phyloP scores from a whole-genome alignment of 108 stramenopile species.

The Skeletonema potamos region DNA sequence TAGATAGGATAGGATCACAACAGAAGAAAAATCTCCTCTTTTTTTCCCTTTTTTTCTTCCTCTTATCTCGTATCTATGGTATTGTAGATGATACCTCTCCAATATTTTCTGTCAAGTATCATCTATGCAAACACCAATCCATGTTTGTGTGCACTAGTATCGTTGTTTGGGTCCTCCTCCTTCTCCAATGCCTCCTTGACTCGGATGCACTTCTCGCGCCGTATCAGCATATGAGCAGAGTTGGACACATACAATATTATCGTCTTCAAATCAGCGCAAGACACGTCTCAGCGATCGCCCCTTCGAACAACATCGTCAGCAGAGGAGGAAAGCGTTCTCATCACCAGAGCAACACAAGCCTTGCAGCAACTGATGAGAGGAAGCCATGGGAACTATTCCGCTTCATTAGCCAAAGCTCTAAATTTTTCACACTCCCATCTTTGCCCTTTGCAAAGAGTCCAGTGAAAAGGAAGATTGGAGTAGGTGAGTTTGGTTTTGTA shows the following conservation, averaged over 20 bases:
- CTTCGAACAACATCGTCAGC: not conserved
- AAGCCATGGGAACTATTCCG: constrained; percentile 68
- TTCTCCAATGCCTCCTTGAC: not conserved
- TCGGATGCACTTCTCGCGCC: not conserved
- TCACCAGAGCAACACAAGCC: not conserved
- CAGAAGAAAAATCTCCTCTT: no score
- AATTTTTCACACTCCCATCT: constrained; percentile 54
- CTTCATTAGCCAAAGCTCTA: constrained; percentile 73
- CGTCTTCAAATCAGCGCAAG: no score
- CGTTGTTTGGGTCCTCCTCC: no score
- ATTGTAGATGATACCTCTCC: no score
- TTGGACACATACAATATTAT: no score
- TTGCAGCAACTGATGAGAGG: constrained; percentile 7
- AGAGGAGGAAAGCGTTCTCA: not conserved
- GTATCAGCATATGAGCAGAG: not conserved
- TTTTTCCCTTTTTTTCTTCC: no score
- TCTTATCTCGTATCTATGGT: no score
- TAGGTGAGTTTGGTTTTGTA: constrained; percentile 20
- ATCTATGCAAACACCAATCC: no score
- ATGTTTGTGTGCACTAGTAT: no score
- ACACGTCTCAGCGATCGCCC: not conserved
- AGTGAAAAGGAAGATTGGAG: constrained; percentile 3
- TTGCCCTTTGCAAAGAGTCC: constrained; percentile 28
- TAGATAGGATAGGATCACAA: no score
- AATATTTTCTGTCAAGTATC: no score